Evolutionary conservation across 495 filamentous ascomycete genomes (phyloP), one percentile per base, ranked within the genome.

Genomic region (Xylaria grammica): DNA sequence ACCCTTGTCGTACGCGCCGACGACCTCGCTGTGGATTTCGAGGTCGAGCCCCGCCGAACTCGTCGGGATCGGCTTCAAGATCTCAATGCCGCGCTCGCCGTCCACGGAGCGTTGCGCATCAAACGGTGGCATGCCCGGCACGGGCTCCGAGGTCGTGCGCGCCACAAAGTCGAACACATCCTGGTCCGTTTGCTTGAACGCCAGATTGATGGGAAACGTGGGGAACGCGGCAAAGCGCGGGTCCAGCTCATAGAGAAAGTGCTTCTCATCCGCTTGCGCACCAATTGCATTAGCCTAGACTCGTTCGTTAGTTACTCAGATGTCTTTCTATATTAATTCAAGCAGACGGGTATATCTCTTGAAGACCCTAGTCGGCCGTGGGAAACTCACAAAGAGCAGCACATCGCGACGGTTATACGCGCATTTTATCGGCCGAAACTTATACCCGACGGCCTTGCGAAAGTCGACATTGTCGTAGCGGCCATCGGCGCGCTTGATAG

Each of bases 381-480:
- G 48, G 19, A 52, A 26, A 60, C 67, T 45, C 58, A 74, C 72
- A 56, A 74, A 74, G 17, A 74, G 70, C 10, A 74, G 52, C 7
- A 74, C 63, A 57, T 74, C 72, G 45, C 72, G 67, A 13, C 72
- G 69, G 36, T 67, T 59, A 59, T 74, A 74, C 46, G 65, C 67
- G 34, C 65, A 63, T 64, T 70, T 72, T 30, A 74, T 63, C 20
- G 67, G 66, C 22, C 67, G 54, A 46, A 64, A 65, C 45, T 65
- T 60, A 63, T 68, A 55, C 26, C 67, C 70, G 20, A 63, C 49
- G 24, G 70, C 72, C 42, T 74, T 74, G 22, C 56, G 59, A 45
- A 72, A 74, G 54, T 74, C 72, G 46, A 74, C 72, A 46, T 74
- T 72, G 60, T 68, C 70, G 52, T 72, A 74, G 30, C 72, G 62